Conservation (phyloP, 129 eudicot species). For the Pseudognaphalium luteoalbum region DNA sequence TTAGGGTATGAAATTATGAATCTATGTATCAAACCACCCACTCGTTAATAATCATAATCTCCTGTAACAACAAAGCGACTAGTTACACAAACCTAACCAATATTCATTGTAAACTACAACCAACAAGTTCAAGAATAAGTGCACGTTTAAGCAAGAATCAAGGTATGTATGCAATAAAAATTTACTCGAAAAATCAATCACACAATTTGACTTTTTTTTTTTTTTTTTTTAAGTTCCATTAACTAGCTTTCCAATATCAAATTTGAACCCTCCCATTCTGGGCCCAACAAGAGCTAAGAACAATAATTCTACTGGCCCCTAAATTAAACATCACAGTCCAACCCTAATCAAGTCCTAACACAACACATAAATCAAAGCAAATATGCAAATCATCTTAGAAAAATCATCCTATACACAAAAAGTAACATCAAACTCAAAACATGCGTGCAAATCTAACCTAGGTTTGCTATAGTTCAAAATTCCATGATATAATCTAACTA, state of each 20-base stretch:
- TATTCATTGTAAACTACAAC: neutral
- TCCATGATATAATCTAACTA: neutral
- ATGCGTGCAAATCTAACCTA: slow-evolving; percentile 14
- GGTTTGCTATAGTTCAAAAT: slow-evolving; percentile 21
- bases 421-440: slow-evolving; percentile 21
- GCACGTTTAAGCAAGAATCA: neutral
- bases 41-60: too few relatives aligned
- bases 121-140: slow-evolving; percentile 15
- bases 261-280: neutral
- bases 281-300: neutral
- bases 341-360: slow-evolving; percentile 8
- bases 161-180: neutral
- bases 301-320: neutral
- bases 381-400: neutral
- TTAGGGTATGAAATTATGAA: too few relatives aligned
- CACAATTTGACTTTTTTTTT: neutral
- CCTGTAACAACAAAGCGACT: neutral
- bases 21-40: too few relatives aligned
- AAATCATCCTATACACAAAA: neutral
- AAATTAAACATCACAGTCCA: slow-evolving; percentile 11
- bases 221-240: too few relatives aligned
- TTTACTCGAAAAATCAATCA: slow-evolving; percentile 2
- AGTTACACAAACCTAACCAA: neutral
- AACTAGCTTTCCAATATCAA: neutral
- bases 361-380: neutral